These are phyloP conservation scores for Candida sojae DNA, from an alignment of 1,139 yeast species.

Conservation along the genomic window DNA sequence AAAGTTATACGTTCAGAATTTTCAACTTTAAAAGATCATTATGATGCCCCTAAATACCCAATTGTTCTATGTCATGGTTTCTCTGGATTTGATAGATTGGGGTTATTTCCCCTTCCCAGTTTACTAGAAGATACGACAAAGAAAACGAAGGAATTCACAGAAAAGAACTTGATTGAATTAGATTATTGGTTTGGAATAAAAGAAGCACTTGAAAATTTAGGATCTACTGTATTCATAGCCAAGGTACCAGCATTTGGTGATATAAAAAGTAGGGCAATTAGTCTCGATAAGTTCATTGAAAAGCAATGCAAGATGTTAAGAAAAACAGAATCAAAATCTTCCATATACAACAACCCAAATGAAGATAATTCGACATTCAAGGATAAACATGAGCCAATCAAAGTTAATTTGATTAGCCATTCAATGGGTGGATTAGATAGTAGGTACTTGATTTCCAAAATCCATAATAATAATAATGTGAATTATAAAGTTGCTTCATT, in stretches of 20 bases:
- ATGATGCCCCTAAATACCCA: conserved; percentile 53
- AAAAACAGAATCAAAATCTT: conserved; percentile 24
- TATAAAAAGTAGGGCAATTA: conserved; percentile 67
- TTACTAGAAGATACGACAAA: conserved; percentile 17
- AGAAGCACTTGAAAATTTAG: conserved; percentile 57
- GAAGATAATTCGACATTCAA: conserved; percentile 11
- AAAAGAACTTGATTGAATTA: conserved; percentile 41
- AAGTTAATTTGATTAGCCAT: conserved; percentile 80
- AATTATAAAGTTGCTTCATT: conserved; percentile 65
- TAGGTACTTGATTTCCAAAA: conserved; percentile 62
- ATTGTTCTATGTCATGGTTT: conserved; percentile 83
- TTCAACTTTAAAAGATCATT: conserved; percentile 20
- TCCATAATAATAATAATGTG: conserved; percentile 28
- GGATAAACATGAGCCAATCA: conserved; percentile 32
- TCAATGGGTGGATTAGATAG: conserved; percentile 95
- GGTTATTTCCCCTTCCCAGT: conserved; percentile 42
- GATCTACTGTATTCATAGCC: conserved; percentile 71
- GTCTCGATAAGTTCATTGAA: conserved; percentile 55
- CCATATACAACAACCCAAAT: conserved; percentile 28
- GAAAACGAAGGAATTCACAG: conserved; percentile 16
- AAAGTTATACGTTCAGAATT: conserved; percentile 9
- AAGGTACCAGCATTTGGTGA: conserved; percentile 83
- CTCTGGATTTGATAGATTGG: conserved; percentile 71
- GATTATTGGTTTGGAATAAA: conserved; percentile 85
- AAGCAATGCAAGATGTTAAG: conserved; percentile 37